These are phyloP conservation scores for Pythium sukuiense DNA, from an alignment of 352 stramenopile genomes.

Conservation along the genomic window DNA sequence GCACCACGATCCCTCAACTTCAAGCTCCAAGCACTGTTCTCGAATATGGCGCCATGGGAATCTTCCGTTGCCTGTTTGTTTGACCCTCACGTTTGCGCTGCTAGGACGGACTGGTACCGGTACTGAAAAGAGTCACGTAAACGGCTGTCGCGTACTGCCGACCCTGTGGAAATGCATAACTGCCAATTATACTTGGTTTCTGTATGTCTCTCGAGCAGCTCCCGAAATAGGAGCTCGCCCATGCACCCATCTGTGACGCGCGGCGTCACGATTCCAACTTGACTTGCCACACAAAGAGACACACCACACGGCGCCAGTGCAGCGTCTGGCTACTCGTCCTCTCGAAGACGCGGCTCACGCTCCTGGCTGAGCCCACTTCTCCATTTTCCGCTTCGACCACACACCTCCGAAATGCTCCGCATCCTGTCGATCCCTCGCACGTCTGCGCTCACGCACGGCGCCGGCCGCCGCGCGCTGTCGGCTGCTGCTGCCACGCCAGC, in stretches of 20 bases:
- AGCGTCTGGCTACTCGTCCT: background rate
- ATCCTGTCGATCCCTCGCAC: conserved; percentile 20
- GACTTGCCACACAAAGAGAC: background rate
- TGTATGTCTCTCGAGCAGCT: conserved; percentile 18
- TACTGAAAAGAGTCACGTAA: conserved; percentile 5
- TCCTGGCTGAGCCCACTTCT: conserved; percentile 4
- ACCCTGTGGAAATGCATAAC: conserved; percentile 21
- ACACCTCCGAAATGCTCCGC: conserved; percentile 14
- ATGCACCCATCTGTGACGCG: conserved; percentile 29
- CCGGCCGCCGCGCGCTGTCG: conserved; percentile 48
- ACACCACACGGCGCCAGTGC: background rate
- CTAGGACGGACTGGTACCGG: no score
- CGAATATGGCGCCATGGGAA: background rate
- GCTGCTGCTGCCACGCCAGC: conserved; percentile 29
- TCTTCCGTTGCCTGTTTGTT: background rate
- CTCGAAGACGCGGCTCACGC: background rate
- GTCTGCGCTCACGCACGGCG: background rate
- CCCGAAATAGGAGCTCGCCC: background rate
- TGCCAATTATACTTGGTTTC: conserved; percentile 15
- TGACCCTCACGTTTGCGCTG: conserved; percentile 3
- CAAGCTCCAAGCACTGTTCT: background rate
- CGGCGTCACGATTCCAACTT: conserved; percentile 24
- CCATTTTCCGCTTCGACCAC: background rate
- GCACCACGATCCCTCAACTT: background rate
- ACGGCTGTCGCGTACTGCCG: background rate